phyloP scores from a whole-genome alignment of 805 yeast species.

The Brettanomyces bruxellensis region DNA sequence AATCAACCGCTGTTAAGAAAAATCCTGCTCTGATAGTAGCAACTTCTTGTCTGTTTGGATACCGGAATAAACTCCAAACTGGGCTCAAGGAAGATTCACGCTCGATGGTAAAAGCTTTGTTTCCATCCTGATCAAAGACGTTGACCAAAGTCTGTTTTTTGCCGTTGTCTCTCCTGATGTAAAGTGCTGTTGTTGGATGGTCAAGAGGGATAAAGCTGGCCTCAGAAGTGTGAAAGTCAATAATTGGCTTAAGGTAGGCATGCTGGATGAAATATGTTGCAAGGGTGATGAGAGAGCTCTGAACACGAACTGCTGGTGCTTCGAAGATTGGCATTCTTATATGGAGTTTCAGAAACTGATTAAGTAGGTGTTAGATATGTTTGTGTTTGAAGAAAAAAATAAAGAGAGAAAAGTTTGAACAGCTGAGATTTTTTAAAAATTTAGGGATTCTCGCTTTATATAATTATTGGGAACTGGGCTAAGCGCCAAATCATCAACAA shows the following conservation, averaged over 20 bases:
- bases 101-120: constrained; percentile 41
- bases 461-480: too few species aligned
- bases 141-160: constrained; percentile 36
- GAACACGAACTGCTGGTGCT: constrained; percentile 38
- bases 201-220: constrained; percentile 34
- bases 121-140: constrained; percentile 37
- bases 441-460: too few species aligned
- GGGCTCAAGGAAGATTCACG: constrained; percentile 38
- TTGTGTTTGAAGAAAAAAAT: too few species aligned
- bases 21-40: constrained; percentile 45
- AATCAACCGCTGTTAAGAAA: constrained; percentile 35
- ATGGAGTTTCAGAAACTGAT: too few species aligned
- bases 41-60: constrained; percentile 36
- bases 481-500: too few species aligned
- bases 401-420: too few species aligned
- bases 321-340: constrained; percentile 32
- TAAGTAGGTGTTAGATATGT: too few species aligned
- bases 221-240: constrained; percentile 30
- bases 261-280: constrained; percentile 35
- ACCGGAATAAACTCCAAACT: constrained; percentile 41
- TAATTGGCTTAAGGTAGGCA: constrained; percentile 28
- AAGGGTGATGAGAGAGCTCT: constrained; percentile 29
- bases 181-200: constrained; percentile 31
- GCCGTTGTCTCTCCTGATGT: constrained; percentile 40
- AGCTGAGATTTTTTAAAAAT: too few species aligned